Base-by-base conservation (phyloP, 352 stramenopile genomes). In the Phytopythium litorale region DNA sequence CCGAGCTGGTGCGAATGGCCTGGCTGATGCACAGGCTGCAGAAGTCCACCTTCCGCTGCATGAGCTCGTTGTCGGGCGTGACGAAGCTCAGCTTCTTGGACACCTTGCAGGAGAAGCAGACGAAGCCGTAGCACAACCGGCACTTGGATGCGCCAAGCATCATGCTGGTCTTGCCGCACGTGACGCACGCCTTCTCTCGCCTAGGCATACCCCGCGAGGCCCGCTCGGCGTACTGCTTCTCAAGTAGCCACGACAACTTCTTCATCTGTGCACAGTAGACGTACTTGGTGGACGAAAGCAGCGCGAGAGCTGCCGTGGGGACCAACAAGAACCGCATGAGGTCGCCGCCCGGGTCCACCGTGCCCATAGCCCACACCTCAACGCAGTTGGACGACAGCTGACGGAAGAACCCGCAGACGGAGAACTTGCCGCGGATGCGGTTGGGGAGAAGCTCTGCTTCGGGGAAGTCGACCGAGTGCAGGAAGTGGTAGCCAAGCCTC, bases 391-490 rank as follows among this genome's bases (percentile, higher is more conserved):
- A 15, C 1, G 12, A 28, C 7, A 60, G n/a, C 51, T 76, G 69
- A 0, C 62, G 69, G 52, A 73, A 76, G 46, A 76, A 64, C 18
- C 55, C 56, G 52, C 69, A 73, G 23, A 73, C 55, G 6, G 68
- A 75, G 42, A 75, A 42, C 25, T 67, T 60, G 11, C 61, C 68
- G 11, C 65, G 64, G 15, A 72, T 35, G 4, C 64, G 59, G 43
- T 66, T 63, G 5, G 67, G 59, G 3, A 74, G 43, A 15, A 33
- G 46, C 21, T 7, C 15, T 15, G 79, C 75, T 53, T 84, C 65
- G 1, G 70, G 58, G 12, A 88, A 74, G 28, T 85, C 66, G 43
- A 89, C 68, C 54, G 80, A 89, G 67, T 89, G 80, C 58, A 85
- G 60, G 37, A 89, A 68, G 49, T 87, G 76, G 63, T 84, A 89